Conservation (phyloP, 176 grass and related monocot genomes). For the Saccharum spontaneum region DNA sequence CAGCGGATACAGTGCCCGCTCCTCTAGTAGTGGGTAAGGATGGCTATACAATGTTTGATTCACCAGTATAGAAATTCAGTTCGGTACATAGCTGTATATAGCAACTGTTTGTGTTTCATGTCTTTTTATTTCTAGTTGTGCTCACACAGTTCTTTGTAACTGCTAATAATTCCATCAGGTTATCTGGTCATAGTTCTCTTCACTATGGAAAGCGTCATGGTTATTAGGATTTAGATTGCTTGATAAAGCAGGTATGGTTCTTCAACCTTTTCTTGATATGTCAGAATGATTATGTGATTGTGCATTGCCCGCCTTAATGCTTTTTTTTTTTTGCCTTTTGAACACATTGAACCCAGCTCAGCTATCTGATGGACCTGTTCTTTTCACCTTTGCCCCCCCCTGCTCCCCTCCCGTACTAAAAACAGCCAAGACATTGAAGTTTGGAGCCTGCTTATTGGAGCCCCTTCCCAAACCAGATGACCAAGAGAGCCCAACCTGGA, state of each 20-base stretch:
- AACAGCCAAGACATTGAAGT: constrained; percentile 75
- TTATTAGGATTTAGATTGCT: constrained; percentile 49
- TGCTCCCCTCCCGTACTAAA: constrained; percentile 39
- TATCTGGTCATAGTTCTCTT: constrained; percentile 55
- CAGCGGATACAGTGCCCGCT: constrained; percentile 67
- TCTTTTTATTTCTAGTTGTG: neutral
- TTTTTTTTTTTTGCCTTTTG: constrained; percentile 36
- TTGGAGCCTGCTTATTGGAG: constrained; percentile 69
- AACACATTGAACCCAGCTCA: constrained; percentile 56
- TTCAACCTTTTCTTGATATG: constrained; percentile 37
- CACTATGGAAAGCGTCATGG: constrained; percentile 67
- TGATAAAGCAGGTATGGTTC: constrained; percentile 52
- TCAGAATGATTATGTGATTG: constrained; percentile 32
- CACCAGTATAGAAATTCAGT: neutral
- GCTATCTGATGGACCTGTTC: constrained; percentile 57
- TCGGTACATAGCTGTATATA: constrained; percentile 2
- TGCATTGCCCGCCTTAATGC: constrained; percentile 32
- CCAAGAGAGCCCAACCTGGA: constrained; percentile 60
- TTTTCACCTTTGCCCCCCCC: constrained; percentile 53
- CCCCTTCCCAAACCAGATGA: constrained; percentile 77
- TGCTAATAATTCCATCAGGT: constrained; percentile 40
- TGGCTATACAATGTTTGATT: neutral
- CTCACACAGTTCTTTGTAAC: constrained; percentile 23
- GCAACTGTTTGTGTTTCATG: constrained; percentile 7
- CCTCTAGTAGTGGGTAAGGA: constrained; percentile 78